Conservation (phyloP, 225 moss, liverwort and hornwort species). For the Bryum argenteum region DNA sequence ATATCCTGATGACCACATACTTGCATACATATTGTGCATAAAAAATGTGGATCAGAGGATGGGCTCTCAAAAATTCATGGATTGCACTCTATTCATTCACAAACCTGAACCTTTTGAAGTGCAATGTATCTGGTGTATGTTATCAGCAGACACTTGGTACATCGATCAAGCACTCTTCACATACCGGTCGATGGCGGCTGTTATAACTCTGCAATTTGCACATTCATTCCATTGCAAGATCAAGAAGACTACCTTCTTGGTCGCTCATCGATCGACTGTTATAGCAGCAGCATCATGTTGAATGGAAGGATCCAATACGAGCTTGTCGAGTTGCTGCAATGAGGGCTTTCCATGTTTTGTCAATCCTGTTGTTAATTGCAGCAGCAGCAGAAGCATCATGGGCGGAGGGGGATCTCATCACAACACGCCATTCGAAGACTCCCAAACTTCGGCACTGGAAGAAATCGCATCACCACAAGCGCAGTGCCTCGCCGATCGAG, state of each 20-base stretch:
- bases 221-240: background rate
- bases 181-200: background rate
- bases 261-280: background rate
- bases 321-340: background rate
- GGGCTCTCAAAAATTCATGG: too few species aligned
- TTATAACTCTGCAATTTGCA: slow-evolving; percentile 6
- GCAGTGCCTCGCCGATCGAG: slow-evolving; percentile 16
- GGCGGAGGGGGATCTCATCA: slow-evolving; percentile 30
- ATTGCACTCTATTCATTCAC: too few species aligned
- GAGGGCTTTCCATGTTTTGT: slow-evolving; percentile 30
- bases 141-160: slow-evolving; percentile 22
- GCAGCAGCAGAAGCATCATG: slow-evolving; percentile 28
- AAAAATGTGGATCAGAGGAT: too few species aligned
- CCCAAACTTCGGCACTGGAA: slow-evolving; percentile 33
- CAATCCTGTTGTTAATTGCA: slow-evolving; percentile 6
- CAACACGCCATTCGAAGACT: slow-evolving; percentile 32
- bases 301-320: background rate
- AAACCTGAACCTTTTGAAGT: too few species aligned
- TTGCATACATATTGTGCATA: too few species aligned
- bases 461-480: slow-evolving; percentile 45
- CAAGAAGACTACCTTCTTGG: slow-evolving; percentile 4
- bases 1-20: too few species aligned
- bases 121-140: background rate
- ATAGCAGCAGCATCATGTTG: slow-evolving; percentile 13
- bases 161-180: slow-evolving; percentile 18